Percentiles rank a stretch among this genome's conserved stretches.
Conservation (phyloP, 2,329 filamentous ascomycete species). For the Thelonectria olida region DNA sequence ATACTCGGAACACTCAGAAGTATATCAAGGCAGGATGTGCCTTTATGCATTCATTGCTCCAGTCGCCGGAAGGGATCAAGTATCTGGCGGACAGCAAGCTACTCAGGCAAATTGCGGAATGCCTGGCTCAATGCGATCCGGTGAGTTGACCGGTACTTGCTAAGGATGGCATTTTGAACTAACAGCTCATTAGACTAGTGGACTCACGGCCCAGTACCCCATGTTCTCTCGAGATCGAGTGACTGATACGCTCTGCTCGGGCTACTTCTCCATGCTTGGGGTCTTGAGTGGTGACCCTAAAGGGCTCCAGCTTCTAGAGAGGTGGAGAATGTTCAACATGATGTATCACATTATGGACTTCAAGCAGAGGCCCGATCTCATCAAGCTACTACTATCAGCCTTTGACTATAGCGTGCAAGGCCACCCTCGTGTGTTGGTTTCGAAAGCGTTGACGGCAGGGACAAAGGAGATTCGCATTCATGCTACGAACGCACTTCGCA, state of each 20-base stretch:
- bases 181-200: conserved; percentile 63
- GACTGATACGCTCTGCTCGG: conserved; percentile 85
- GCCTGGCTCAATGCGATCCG: conserved; percentile 91
- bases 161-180: conserved; percentile 25
- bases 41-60: conserved; percentile 84
- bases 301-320: conserved; percentile 88
- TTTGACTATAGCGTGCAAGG: conserved; percentile 92
- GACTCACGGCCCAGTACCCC: conserved; percentile 81
- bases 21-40: conserved; percentile 92
- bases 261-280: conserved; percentile 94
- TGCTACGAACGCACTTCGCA: conserved; percentile 85
- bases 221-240: conserved; percentile 90
- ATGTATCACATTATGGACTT: conserved; percentile 98
- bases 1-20: conserved; percentile 91
- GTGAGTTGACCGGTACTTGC: conserved; percentile 54
- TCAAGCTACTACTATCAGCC: conserved; percentile 86
- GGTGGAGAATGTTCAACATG: conserved; percentile 99
- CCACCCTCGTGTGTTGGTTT: conserved; percentile 90
- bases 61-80: conserved; percentile 83
- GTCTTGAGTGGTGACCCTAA: conserved; percentile 83
- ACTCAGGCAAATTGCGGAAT: conserved; percentile 92
- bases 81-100: conserved; percentile 94
- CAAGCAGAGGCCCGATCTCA: conserved; percentile 88
- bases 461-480: conserved; percentile 93
- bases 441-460: conserved; percentile 91